phyloP scores from a whole-genome alignment of 2,329 filamentous ascomycete species.

The Phialophora macrospora region DNA sequence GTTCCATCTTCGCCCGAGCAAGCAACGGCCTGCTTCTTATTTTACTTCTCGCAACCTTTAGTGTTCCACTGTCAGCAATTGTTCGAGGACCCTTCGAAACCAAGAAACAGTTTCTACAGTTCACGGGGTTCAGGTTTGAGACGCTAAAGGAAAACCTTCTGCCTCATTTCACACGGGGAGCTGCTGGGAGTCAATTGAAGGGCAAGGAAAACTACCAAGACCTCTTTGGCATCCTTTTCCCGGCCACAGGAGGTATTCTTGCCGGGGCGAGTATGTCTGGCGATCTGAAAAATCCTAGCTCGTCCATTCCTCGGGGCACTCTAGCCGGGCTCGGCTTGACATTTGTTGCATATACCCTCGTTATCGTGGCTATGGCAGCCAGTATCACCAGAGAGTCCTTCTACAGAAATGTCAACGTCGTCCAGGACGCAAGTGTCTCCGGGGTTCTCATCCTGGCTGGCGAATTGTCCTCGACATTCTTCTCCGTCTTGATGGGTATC shows the following conservation, averaged over 20 bases:
- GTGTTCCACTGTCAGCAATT: constrained; percentile 79
- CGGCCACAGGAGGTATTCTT: constrained; percentile 67
- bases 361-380: constrained; percentile 77
- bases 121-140: constrained; percentile 73
- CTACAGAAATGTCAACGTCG: constrained; percentile 75
- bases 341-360: constrained; percentile 74
- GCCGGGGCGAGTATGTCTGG: constrained; percentile 88
- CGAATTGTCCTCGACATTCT: constrained; percentile 81
- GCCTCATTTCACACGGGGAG: constrained; percentile 67
- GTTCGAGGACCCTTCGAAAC: constrained; percentile 71
- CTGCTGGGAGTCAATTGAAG: constrained; percentile 64
- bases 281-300: constrained; percentile 80
- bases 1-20: constrained; percentile 76
- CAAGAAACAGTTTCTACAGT: constrained; percentile 67
- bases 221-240: constrained; percentile 84
- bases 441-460: constrained; percentile 74
- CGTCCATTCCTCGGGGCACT: constrained; percentile 82
- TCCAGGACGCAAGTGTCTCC: constrained; percentile 80
- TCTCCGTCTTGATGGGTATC: constrained; percentile 85
- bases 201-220: constrained; percentile 75
- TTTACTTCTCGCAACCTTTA: constrained; percentile 73
- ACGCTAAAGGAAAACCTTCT: constrained; percentile 77
- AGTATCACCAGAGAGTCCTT: constrained; percentile 76
- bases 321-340: constrained; percentile 77
- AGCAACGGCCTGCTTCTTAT: constrained; percentile 77